A percentile compares a stretch with the other conserved stretches of the same genome.
Evolutionary conservation across 306 rosid species (phyloP).

Genomic region (Inga oerstediana): DNA sequence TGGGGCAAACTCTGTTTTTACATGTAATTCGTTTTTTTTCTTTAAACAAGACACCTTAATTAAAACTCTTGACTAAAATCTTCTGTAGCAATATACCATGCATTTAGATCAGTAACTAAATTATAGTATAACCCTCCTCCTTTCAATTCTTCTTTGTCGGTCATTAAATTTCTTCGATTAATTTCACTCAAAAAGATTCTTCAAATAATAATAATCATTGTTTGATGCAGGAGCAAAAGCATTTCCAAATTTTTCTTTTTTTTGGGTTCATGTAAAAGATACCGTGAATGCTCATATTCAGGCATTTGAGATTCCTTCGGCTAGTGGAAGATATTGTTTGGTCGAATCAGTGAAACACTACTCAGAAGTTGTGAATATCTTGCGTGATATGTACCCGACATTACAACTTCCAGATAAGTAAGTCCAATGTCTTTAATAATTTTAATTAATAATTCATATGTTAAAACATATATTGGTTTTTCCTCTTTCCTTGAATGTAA

Average conservation of each 20-base stretch:
- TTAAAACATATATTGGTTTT: neutral
- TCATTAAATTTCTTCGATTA: too few species aligned
- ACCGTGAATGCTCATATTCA: neutral
- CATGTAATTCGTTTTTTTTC: too few species aligned
- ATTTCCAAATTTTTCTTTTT: neutral
- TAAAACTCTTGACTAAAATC: too few species aligned
- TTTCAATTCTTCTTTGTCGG: too few species aligned
- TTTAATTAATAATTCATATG: neutral
- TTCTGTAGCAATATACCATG: too few species aligned
- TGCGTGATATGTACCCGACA: neutral
- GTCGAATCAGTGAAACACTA: neutral
- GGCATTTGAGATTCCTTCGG: neutral
- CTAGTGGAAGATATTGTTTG: neutral
- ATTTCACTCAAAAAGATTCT: too few species aligned
- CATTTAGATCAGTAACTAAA: too few species aligned
- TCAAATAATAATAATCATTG: too few species aligned
- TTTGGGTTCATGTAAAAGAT: neutral
- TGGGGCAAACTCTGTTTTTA: too few species aligned
- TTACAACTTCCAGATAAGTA: neutral
- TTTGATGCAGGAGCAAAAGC: neutral
- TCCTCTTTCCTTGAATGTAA: neutral
- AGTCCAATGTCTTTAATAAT: neutral
- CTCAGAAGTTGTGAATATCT: neutral
- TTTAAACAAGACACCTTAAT: too few species aligned
- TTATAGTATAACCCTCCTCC: too few species aligned